phyloP scores from a whole-genome alignment of 345 rosid genomes.

The Pelargonium nanum region DNA sequence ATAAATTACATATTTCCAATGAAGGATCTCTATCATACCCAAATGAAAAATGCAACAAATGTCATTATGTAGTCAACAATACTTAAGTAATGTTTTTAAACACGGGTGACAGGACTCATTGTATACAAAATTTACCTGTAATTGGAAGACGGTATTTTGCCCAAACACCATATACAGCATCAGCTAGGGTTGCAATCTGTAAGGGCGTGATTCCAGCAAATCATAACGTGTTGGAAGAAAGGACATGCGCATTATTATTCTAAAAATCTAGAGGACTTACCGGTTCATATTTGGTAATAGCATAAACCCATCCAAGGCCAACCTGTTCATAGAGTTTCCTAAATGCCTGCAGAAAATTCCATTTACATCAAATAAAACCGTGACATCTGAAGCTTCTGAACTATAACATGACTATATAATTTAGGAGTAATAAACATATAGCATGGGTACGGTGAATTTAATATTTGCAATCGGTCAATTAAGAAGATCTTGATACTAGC shows the following conservation, averaged over 20 bases:
- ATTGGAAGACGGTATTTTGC: constrained; percentile 77
- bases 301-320: constrained; percentile 89
- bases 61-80: not conserved
- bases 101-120: not conserved
- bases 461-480: too few species aligned
- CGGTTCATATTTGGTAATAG: constrained; percentile 74
- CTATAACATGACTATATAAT: not conserved
- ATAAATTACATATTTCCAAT: too few species aligned
- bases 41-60: too few species aligned
- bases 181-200: constrained; percentile 64
- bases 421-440: not conserved
- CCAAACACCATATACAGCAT: constrained; percentile 68
- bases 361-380: not conserved
- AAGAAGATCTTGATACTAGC: not conserved
- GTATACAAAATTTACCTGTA: constrained; percentile 38
- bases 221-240: not conserved
- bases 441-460: too few species aligned
- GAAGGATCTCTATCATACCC: too few species aligned
- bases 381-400: not conserved
- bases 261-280: constrained; percentile 26
- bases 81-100: not conserved
- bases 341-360: constrained; percentile 55
- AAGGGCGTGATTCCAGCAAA: not conserved
- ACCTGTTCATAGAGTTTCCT: constrained; percentile 68
- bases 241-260: not conserved